phyloP scores from a whole-genome alignment of 169 alveolate genomes.

The Plasmodium sp. region DNA sequence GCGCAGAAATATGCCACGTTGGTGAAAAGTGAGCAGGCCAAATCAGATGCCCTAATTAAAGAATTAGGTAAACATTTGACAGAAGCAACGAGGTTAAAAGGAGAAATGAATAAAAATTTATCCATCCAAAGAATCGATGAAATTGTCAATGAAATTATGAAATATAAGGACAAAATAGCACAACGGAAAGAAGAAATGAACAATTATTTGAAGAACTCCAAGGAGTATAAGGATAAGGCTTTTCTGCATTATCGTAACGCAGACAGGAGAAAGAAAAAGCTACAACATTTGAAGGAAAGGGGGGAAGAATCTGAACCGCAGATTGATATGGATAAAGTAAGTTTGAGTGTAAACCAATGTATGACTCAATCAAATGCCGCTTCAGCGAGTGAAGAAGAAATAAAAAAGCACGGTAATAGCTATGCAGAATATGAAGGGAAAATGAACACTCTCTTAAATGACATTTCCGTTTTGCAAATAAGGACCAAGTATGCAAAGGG shows the following conservation, averaged over 20 bases:
- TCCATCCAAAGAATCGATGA: neutral
- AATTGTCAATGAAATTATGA: neutral
- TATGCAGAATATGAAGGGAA: neutral
- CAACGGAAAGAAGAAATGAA: neutral
- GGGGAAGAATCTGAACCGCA: neutral
- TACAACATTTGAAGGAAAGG: neutral
- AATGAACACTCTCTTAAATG: neutral
- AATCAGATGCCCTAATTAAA: neutral
- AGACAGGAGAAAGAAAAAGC: neutral
- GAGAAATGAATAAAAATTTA: neutral
- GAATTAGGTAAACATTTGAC: neutral
- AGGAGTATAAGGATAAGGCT: neutral
- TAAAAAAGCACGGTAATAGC: neutral
- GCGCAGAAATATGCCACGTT: neutral
- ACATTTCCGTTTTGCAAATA: conserved; percentile 9
- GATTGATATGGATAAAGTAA: neutral
- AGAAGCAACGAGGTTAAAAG: neutral
- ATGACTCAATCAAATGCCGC: neutral
- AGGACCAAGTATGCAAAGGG: neutral
- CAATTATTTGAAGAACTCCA: neutral
- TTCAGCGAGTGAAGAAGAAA: neutral
- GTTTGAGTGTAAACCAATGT: neutral
- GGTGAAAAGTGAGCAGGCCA: neutral
- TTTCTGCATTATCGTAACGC: neutral
- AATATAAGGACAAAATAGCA: neutral